Percentiles rank a stretch among this genome's conserved stretches.
These are phyloP conservation scores for Yueomyces sp. DNA, from an alignment of 805 yeast species.

Conservation along the genomic window DNA sequence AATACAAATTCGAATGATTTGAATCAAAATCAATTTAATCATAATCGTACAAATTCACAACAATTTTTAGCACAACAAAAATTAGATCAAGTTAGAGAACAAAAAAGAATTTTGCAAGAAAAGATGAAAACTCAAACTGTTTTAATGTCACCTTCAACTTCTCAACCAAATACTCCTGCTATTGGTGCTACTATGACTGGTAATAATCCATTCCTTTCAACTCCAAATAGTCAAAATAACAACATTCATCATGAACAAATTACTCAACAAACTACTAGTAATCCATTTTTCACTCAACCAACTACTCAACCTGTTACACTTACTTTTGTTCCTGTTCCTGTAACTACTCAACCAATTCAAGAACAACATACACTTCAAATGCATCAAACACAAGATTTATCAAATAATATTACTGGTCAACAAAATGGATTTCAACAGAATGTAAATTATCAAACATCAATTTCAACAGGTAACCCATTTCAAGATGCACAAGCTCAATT, in stretches of 20 bases:
- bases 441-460: not conserved
- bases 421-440: not conserved
- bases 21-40: constrained; percentile 3
- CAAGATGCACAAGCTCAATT: constrained; percentile 1
- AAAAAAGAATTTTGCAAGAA: constrained; percentile 19
- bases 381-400: no score
- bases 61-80: constrained; percentile 21
- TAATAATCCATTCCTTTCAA: constrained; percentile 22
- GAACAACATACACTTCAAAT: not conserved
- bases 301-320: not conserved
- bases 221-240: not conserved
- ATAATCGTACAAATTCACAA: constrained; percentile 1
- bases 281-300: constrained; percentile 7
- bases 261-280: constrained; percentile 7
- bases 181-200: constrained; percentile 1
- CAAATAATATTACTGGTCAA: no score
- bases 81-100: constrained; percentile 23
- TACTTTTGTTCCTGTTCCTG: not conserved
- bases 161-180: constrained; percentile 12
- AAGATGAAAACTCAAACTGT: constrained; percentile 21
- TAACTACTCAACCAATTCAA: not conserved
- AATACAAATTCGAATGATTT: not conserved
- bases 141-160: constrained; percentile 15
- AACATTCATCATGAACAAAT: constrained; percentile 5
- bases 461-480: not conserved